Conservation (phyloP, 1,284 basidiomycete genomes). For the Apiotrichum sp. region DNA sequence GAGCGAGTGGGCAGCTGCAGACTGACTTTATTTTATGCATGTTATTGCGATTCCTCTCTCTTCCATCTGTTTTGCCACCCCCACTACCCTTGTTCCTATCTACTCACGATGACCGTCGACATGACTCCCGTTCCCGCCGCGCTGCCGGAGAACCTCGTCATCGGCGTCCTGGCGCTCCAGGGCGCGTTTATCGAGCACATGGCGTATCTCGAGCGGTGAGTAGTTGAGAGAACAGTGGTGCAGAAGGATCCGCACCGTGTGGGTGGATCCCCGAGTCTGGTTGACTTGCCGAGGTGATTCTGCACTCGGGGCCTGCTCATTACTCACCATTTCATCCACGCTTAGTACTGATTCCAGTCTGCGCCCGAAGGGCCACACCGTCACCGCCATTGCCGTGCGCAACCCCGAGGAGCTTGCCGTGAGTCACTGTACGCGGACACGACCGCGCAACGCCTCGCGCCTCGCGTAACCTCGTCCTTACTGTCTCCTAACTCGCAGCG, state of each 20-base stretch:
- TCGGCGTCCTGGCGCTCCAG: constrained; percentile 61
- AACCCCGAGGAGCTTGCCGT: constrained; percentile 64
- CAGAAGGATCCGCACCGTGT: background rate
- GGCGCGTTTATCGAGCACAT: constrained; percentile 88
- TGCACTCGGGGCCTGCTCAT: too few species aligned
- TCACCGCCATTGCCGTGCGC: constrained; percentile 56
- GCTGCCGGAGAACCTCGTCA: constrained; percentile 5
- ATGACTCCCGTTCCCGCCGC: background rate
- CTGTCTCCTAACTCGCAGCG: constrained; percentile 18
- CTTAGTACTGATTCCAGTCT: constrained; percentile 17
- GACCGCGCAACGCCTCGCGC: too few species aligned
- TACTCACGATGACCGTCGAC: background rate
- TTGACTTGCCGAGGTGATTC: too few species aligned
- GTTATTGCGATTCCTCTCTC: background rate
- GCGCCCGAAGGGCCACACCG: constrained; percentile 19
- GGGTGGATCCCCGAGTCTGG: too few species aligned
- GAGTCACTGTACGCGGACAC: constrained; percentile 5
- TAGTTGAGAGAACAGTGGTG: background rate
- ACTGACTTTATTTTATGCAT: too few species aligned
- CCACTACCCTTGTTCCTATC: background rate
- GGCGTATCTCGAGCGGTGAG: constrained; percentile 39
- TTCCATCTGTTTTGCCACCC: background rate
- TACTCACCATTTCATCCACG: too few species aligned
- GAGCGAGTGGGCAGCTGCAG: too few species aligned
- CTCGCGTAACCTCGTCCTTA: too few species aligned